phyloP scores from a whole-genome alignment of 352 stramenopile species.

The Phytophthora quininea region DNA sequence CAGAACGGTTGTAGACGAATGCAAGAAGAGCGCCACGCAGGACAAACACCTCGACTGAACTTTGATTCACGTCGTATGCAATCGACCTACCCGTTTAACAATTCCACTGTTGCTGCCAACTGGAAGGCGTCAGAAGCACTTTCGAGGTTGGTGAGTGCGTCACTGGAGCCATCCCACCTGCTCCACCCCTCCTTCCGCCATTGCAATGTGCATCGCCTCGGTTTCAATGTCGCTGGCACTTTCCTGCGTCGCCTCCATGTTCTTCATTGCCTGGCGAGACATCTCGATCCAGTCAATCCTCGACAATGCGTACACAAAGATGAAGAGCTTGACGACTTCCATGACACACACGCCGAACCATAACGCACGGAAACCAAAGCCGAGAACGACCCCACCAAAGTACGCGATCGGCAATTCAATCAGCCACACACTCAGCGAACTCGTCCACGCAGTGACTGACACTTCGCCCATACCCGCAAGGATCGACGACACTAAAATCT shows the following conservation, averaged over 20 bases:
- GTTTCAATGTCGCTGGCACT: slow-evolving; percentile 41
- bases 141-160: slow-evolving; percentile 53
- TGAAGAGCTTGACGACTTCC: slow-evolving; percentile 50
- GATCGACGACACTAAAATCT: too few species aligned
- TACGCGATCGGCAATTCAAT: too few species aligned
- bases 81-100: too few species aligned
- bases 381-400: slow-evolving; percentile 49
- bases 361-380: slow-evolving; percentile 51
- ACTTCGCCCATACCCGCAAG: too few species aligned
- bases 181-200: slow-evolving; percentile 54
- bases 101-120: slow-evolving; percentile 59
- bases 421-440: too few species aligned
- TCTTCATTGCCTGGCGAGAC: slow-evolving; percentile 42
- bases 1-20: too few species aligned
- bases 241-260: slow-evolving; percentile 47
- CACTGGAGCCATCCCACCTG: too few species aligned
- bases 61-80: too few species aligned
- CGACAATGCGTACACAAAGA: slow-evolving; percentile 45
- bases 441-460: too few species aligned
- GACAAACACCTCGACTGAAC: too few species aligned
- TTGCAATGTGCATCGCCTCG: slow-evolving; percentile 46
- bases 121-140: slow-evolving; percentile 56
- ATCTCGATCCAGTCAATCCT: slow-evolving; percentile 52
- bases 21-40: too few species aligned
- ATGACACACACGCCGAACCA: slow-evolving; percentile 59